Base-by-base conservation (phyloP, 805 yeast genomes). In the Saturnispora saitoi region DNA sequence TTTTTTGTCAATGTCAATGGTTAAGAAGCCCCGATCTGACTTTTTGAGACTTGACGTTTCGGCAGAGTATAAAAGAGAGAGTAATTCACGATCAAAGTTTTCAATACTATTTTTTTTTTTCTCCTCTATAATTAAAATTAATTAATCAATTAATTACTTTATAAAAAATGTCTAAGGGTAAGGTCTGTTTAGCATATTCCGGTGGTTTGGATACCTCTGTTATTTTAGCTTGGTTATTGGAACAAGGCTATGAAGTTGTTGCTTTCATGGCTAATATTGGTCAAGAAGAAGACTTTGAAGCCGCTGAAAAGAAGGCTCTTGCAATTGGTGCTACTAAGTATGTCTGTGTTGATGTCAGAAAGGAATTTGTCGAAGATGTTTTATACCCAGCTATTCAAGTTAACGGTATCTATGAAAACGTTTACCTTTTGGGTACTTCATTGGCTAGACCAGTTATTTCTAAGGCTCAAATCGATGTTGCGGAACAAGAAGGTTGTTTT, bases 381-480 rank as follows among this genome's bases (percentile, higher is more conserved):
- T 77, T 95, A 60, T 84, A 76, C 81, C 99, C 99, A 51, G 98
- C 99, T 45, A 89, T 93, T 56, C 98, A 93, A 76, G 80, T 93
- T 62, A 93, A 93, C 65, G 99, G 97, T 51, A 89, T 91, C 65
- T 93, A 93, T 72, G 99, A 93, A 73, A 95, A 93, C 65, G 96
- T 93, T 48, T 93, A 93, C 70, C 74, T 93, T 52, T 78, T 93
- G 62, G 99, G 99, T 63, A 93, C 99, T 50, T 89, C 99, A 12
- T 76, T 93, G 64, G 99, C 99, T 46, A 86, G 99, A 76, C 99
- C 99, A 32, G 96, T 91, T 50, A 93, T 93, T 69, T 96, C 99
- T 49, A 83, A 90, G 72, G 99, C 99, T 45, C 99, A 93, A 74
- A 93, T 93, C 67, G 78, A 85, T 63, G 97, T 88, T 56, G 99